Evolutionary conservation across 331 rosid species (phyloP), one percentile per base, ranked within the genome.

Genomic region (Quercus lobata): DNA sequence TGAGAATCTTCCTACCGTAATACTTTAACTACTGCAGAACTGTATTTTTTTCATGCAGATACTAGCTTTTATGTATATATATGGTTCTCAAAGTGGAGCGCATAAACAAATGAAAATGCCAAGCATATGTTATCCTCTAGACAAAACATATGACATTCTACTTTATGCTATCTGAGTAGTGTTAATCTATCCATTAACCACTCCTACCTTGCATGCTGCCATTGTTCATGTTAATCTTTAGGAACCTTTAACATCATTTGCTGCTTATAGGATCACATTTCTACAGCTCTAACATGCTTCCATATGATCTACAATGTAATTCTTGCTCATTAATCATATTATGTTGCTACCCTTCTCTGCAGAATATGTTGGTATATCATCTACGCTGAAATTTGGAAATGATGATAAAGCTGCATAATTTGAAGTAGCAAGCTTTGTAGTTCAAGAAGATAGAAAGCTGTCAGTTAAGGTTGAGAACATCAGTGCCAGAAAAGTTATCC

Each of bases 321-420:
- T 63, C 29, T 80, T 54, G 44, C 7, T 73, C 14, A 12, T 49
- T 16, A 70, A 14, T 46, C 10, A 29, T 60, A 25, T 69, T 60
- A 54, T 85, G 21, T 71, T 81, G 77, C 66, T 83, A 24, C 14
- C 49, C 58, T 70, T 78, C 72, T 85, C 62, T 88, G 89, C 94
- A 88, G 97, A 76, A 57, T 30, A 73, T 73, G 54, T 49, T 54
- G 5, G 72, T 30, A 22, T 30, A 37, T 72, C 24, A 17, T 73
- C 44, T 57, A 6, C 18, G 54, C n/a, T 65, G 57, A 57, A 46
- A 74, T 56, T 70, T 55, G 57, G 76, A 76, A 19, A 81, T 44
- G 60, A 60, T 37, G 46, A 16, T 17, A 15, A 52, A 49, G 72
- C 56, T 77, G 61, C 78, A 32, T 54, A 52, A 37, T 66, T 24